Percentiles rank a stretch among this genome's conserved stretches.
phyloP scores from a whole-genome alignment of 164 flowering plant genomes.

The Saururus chinensis region DNA sequence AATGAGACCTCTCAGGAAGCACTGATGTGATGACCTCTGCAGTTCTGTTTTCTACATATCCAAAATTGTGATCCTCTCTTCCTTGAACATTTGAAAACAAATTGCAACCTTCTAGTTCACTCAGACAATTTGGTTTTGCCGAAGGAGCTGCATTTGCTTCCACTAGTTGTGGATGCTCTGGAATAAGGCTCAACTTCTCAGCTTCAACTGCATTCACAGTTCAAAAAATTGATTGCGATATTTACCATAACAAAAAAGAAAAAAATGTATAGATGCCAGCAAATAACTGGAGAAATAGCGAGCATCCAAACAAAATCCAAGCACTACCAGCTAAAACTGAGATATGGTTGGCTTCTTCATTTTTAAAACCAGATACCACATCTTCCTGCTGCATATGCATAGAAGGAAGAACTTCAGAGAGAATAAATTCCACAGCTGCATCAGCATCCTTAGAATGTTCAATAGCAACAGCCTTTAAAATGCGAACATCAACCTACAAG shows the following conservation, averaged over 20 bases:
- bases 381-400: constrained; percentile 2
- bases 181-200: background rate
- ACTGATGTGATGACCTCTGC: background rate
- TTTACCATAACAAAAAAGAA: background rate
- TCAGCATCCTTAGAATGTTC: constrained; percentile 61
- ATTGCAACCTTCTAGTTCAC: background rate
- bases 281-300: background rate
- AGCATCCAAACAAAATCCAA: background rate
- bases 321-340: constrained; percentile 18
- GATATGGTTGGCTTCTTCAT: constrained; percentile 1
- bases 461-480: constrained; percentile 78
- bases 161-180: background rate
- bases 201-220: background rate
- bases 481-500: constrained; percentile 56
- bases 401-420: constrained; percentile 50
- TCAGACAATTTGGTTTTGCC: background rate
- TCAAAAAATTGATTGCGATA: background rate
- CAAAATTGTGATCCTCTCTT: background rate
- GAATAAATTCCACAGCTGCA: constrained; percentile 58
- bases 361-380: background rate
- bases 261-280: too few relatives aligned
- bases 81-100: background rate
- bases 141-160: background rate
- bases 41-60: background rate
- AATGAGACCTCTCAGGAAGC: background rate